Conservation (phyloP, 345 rosid genomes). For the Eucalyptus lansdowneana region DNA sequence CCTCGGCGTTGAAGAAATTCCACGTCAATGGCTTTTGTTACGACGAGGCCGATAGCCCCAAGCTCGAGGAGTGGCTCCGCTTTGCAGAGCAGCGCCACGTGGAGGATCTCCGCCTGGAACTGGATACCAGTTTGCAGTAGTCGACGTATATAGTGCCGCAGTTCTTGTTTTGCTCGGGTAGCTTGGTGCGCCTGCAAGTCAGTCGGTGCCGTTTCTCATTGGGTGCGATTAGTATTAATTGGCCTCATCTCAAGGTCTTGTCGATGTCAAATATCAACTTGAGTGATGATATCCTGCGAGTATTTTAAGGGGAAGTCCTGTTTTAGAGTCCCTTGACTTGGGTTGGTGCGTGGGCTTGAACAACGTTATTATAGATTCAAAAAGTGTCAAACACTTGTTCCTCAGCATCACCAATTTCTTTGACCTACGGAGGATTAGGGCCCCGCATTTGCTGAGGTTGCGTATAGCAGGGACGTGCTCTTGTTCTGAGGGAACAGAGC, state of each 20-base stretch:
- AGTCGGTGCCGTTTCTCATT: neutral
- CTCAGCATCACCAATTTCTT: no score
- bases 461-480: no score
- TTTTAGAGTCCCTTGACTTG: neutral
- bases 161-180: neutral
- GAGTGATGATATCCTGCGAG: neutral
- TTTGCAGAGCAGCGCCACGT: neutral
- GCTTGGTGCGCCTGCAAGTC: neutral
- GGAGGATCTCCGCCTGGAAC: neutral
- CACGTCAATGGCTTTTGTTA: neutral
- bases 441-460: no score
- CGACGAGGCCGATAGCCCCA: neutral
- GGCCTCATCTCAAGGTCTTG: neutral
- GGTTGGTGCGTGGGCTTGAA: neutral
- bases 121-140: accelerated
- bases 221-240: neutral
- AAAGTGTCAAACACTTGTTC: no score
- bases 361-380: no score
- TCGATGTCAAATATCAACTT: accelerated
- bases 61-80: neutral
- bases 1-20: neutral
- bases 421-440: no score
- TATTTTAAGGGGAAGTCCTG: neutral
- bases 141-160: neutral
- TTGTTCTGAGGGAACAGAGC: no score